Evolutionary conservation across 2,329 filamentous ascomycete species (phyloP), one percentile per base, ranked within the genome.

Genomic region (Exserohilum rostratum): DNA sequence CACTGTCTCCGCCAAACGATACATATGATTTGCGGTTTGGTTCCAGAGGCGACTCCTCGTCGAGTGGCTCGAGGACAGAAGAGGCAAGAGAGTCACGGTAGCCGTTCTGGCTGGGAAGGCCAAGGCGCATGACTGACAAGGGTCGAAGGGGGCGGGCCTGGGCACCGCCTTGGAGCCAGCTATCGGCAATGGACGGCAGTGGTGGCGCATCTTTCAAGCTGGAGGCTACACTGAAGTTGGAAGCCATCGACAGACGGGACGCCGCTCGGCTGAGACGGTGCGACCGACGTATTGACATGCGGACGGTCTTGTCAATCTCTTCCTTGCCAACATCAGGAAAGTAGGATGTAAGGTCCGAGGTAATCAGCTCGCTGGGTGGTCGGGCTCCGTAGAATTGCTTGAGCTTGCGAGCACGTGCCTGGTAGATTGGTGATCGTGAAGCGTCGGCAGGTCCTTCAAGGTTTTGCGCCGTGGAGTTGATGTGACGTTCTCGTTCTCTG

Each of bases 281-380:
- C 35, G 93, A 98, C 64, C 95, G 86, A 64, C 93, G 86, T 75
- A 97, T 89, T 0, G 93, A 97, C 76, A 97, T 85, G 44, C 95
- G 90, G 59, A 96, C 93, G 0, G 95, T 98, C 65, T 92, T 90
- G 75, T 98, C 95, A 71, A 99, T 97, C 66, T 96, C 91, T 72
- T 96, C 93, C 51, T 91, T 88, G 45, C 93, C 87, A 68, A 98
- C 93, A 69, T 96, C 92, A 0, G 95, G 95, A 82, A 99, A 99
- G 80, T 98, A 99, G 0, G 93, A 96, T 1, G 91, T 95, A 55
- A 99, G 81, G 72, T 99, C 95, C 18, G 95, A 96, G 22, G 93
- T 93, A 71, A 99, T 99, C 72, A 99, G 85, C 79, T 99, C 95
- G 78, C 93, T 98, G 1, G 95, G 95, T 15, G 95, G 95, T 65